Percentiles rank a stretch among this genome's conserved stretches.
Evolutionary conservation across 306 rosid genomes (phyloP).

Genomic region (Vigna nakashimae): DNA sequence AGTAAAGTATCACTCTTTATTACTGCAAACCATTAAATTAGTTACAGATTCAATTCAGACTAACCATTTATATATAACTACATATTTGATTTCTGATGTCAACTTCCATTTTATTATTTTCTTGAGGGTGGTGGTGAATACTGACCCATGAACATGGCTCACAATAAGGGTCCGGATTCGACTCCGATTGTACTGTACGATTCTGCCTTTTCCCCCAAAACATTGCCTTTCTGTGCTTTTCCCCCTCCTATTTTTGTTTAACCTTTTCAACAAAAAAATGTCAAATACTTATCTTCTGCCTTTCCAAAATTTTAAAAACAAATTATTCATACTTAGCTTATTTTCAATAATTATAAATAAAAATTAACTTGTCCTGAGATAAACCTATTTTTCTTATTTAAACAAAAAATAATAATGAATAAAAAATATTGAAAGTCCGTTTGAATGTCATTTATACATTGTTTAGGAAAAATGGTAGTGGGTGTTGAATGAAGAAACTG

Average conservation of each 20-base stretch:
- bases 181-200: not conserved
- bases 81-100: not conserved
- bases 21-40: not conserved
- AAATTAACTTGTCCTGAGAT: not conserved
- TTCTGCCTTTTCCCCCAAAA: not conserved
- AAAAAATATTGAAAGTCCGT: too few relatives aligned
- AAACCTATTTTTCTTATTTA: too few relatives aligned
- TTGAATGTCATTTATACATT: not conserved
- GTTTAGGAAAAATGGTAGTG: not conserved
- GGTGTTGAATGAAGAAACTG: not conserved
- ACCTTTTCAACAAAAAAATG: not conserved
- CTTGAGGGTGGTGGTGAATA: too few relatives aligned
- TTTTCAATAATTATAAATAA: not conserved
- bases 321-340: not conserved
- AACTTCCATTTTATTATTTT: too few relatives aligned
- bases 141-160: not conserved
- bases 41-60: not conserved
- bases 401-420: too few relatives aligned
- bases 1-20: not conserved
- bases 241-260: not conserved
- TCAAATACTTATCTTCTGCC: not conserved
- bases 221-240: constrained; percentile 11
- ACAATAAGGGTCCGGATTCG: not conserved
- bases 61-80: not conserved
- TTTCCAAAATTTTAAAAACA: not conserved